Percentiles rank a stretch among this genome's conserved stretches.
phyloP scores from a whole-genome alignment of 441 rosid species.

The Erodium trifolium region DNA sequence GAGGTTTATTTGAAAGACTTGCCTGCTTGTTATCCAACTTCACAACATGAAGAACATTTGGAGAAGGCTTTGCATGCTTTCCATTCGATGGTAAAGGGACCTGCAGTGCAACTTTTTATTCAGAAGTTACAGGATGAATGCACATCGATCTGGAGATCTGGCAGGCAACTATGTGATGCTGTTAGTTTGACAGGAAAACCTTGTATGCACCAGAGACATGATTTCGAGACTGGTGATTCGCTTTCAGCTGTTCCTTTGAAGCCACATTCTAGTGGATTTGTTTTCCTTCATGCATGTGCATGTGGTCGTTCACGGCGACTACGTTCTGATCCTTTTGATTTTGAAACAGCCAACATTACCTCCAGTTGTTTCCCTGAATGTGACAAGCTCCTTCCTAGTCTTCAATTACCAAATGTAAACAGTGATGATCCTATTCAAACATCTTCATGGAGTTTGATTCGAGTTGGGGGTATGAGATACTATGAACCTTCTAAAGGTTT shows the following conservation, averaged over 20 bases:
- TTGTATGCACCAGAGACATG: slow-evolving; percentile 66
- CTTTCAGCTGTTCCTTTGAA: slow-evolving; percentile 25
- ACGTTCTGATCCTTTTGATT: slow-evolving; percentile 63
- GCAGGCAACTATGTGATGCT: slow-evolving; percentile 82
- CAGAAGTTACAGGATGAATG: slow-evolving; percentile 70
- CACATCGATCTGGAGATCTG: slow-evolving; percentile 62
- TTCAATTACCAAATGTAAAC: slow-evolving; percentile 43
- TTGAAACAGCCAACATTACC: slow-evolving; percentile 53
- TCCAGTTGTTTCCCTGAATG: slow-evolving; percentile 56
- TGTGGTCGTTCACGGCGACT: slow-evolving; percentile 70
- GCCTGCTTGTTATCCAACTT: slow-evolving; percentile 67
- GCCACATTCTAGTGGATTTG: slow-evolving; percentile 67
- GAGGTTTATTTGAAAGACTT: slow-evolving; percentile 61
- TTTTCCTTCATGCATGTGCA: slow-evolving; percentile 80
- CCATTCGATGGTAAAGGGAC: slow-evolving; percentile 69
- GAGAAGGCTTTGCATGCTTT: slow-evolving; percentile 55
- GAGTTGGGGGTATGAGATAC: slow-evolving; percentile 60
- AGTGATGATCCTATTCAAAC: slow-evolving; percentile 42
- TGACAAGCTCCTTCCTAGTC: slow-evolving; percentile 52
- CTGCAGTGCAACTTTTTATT: slow-evolving; percentile 48
- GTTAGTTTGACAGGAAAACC: slow-evolving; percentile 84
- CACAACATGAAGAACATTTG: slow-evolving; percentile 55
- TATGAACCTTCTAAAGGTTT: slow-evolving; percentile 68
- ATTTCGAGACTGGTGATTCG: slow-evolving; percentile 21
- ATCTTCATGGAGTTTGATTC: slow-evolving; percentile 70